These are phyloP conservation scores for Sclerotinia minor DNA, from an alignment of 2,329 filamentous ascomycete genomes.

Conservation along the genomic window DNA sequence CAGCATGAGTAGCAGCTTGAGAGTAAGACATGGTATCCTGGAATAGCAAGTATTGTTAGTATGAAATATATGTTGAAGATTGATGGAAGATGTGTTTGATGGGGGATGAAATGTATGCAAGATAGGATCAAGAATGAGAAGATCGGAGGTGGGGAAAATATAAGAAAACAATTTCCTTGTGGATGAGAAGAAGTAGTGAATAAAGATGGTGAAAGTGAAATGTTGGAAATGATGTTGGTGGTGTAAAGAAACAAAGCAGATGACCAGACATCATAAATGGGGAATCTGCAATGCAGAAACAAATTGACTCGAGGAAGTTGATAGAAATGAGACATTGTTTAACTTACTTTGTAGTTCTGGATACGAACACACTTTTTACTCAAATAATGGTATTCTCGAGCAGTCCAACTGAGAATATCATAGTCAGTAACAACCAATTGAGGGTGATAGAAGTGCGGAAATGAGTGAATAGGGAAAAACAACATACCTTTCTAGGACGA, in stretches of 20 bases:
- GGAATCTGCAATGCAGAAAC: constrained; percentile 8
- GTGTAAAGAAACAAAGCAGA: constrained; percentile 6
- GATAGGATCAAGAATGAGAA: not conserved
- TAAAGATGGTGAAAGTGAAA: constrained; percentile 12
- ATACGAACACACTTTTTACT: constrained; percentile 28
- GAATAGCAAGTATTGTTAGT: constrained; percentile 28
- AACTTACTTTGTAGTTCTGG: constrained; percentile 37
- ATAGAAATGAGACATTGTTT: constrained; percentile 3
- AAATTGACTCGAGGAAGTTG: not conserved
- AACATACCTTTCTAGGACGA: constrained; percentile 32
- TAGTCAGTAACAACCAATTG: constrained; percentile 25
- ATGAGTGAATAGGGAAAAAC: not conserved
- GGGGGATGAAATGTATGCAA: constrained; percentile 1
- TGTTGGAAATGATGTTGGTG: constrained; percentile 8
- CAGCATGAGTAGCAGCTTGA: constrained; percentile 35
- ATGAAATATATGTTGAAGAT: constrained; percentile 20
- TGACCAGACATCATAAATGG: not conserved
- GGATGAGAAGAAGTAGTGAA: constrained; percentile 12
- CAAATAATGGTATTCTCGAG: constrained; percentile 27
- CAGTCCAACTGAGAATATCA: constrained; percentile 28
- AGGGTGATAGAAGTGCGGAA: not conserved
- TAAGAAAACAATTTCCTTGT: not conserved
- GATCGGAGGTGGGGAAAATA: not conserved
- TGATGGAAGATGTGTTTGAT: constrained; percentile 22
- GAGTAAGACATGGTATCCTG: constrained; percentile 43